Percentiles rank a stretch among this genome's conserved stretches.
phyloP scores from a whole-genome alignment of 148 eudicot genomes.

The Oxyria digyna region DNA sequence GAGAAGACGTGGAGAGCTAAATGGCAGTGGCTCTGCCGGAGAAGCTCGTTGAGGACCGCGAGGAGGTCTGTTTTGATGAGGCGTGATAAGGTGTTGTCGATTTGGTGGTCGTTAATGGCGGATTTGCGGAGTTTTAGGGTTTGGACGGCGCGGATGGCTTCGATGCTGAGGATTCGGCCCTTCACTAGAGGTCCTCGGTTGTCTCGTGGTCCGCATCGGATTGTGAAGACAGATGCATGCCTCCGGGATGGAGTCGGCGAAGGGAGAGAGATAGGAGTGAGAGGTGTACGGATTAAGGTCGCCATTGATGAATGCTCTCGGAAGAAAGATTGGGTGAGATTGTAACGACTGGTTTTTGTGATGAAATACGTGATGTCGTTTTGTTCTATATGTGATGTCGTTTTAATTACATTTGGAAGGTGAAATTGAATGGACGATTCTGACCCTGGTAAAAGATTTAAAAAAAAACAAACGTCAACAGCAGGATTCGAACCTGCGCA shows the following conservation, averaged over 20 bases:
- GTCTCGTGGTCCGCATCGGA: conserved; percentile 55
- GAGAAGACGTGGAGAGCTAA: conserved; percentile 56
- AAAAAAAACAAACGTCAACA: conserved; percentile 22
- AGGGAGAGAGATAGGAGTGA: not conserved
- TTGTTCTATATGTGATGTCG: not conserved
- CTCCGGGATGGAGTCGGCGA: not conserved
- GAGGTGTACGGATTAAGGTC: conserved; percentile 2
- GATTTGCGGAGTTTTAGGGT: conserved; percentile 36
- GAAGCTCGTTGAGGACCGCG: conserved; percentile 65
- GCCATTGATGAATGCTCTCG: conserved; percentile 10
- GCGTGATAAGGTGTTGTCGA: conserved; percentile 33
- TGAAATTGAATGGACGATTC: too few species aligned
- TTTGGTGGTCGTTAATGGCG: conserved; percentile 13
- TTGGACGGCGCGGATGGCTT: conserved; percentile 88
- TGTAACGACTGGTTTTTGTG: not conserved
- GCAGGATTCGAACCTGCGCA: conserved; percentile 74
- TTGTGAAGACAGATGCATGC: not conserved
- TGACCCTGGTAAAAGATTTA: too few species aligned
- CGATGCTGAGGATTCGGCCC: conserved; percentile 63
- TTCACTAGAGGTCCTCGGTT: conserved; percentile 67
- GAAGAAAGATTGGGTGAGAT: not conserved
- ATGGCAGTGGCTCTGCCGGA: conserved; percentile 48
- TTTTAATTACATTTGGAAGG: too few species aligned
- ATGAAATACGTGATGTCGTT: not conserved
- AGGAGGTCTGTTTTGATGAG: conserved; percentile 68